Percentiles rank a stretch among this genome's conserved stretches.
Conservation (phyloP, 1,284 basidiomycete genomes). For the Tylopilus sp. region DNA sequence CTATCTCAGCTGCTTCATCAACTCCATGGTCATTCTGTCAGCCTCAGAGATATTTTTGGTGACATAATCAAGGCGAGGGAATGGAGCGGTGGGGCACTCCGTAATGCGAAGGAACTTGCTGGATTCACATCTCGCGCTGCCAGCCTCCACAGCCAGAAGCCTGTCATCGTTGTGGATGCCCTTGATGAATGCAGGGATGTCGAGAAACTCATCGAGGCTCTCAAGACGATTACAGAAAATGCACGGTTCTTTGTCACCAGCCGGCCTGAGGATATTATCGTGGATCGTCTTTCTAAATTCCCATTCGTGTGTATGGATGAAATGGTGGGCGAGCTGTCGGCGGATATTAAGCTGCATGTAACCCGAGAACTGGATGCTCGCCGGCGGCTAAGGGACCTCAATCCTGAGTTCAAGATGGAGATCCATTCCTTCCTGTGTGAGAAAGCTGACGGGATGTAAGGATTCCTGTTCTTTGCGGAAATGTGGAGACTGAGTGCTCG, state of each 20-base stretch:
- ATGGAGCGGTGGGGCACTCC: not conserved
- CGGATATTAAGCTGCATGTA: not conserved
- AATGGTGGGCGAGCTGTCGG: not conserved
- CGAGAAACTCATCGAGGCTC: not conserved
- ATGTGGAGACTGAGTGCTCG: not conserved
- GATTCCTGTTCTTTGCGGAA: not conserved
- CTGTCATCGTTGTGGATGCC: slow-evolving; percentile 5
- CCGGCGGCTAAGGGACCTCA: not conserved
- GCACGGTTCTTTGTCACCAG: slow-evolving; percentile 3
- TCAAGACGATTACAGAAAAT: not conserved
- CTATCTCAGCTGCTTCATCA: slow-evolving; percentile 3
- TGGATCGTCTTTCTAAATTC: not conserved
- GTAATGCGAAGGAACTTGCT: not conserved
- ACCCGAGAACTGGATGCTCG: slow-evolving; percentile 3
- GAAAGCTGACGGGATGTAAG: slow-evolving; percentile 2
- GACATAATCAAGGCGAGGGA: not conserved
- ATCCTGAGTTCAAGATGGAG: not conserved
- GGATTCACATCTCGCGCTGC: not conserved
- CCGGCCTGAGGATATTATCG: not conserved
- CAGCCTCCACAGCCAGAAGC: not conserved
- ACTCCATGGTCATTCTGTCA: not conserved
- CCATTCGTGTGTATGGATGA: slow-evolving; percentile 1
- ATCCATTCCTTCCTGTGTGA: not conserved
- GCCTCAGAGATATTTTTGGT: not conserved
- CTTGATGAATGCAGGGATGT: slow-evolving; percentile 8